Conservation (phyloP, 257 asterid genomes). For the Ballota nigra region DNA sequence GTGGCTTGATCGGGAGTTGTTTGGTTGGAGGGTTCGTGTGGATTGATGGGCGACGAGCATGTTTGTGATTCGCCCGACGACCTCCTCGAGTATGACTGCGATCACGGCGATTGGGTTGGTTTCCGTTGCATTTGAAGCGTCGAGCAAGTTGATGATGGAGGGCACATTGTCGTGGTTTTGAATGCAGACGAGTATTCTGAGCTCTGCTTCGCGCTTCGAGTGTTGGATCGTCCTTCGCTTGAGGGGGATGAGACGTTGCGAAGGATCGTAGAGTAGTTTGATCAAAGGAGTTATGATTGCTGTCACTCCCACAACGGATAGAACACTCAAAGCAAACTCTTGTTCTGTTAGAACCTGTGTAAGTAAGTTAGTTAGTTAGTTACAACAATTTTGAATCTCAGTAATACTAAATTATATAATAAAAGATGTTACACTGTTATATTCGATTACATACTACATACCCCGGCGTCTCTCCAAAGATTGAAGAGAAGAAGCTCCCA, state of each 20-base stretch:
- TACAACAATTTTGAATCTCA: no score
- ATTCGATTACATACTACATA: no score
- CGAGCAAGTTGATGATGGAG: slow-evolving; percentile 55
- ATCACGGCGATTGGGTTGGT: slow-evolving; percentile 58
- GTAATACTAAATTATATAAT: no score
- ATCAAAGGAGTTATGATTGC: slow-evolving; percentile 57
- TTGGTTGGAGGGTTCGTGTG: slow-evolving; percentile 38
- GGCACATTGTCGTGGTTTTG: slow-evolving; percentile 61
- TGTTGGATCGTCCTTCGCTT: slow-evolving; percentile 67
- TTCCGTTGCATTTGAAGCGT: slow-evolving; percentile 62
- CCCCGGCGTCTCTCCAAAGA: slow-evolving; percentile 53
- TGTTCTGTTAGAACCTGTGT: slow-evolving; percentile 37
- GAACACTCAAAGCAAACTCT: slow-evolving; percentile 52
- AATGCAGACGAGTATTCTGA: slow-evolving; percentile 58
- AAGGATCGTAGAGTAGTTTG: slow-evolving; percentile 47
- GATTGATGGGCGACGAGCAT: slow-evolving; percentile 72
- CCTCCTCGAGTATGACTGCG: slow-evolving; percentile 63
- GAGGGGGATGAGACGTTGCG: slow-evolving; percentile 24
- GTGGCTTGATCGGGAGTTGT: slow-evolving; percentile 47
- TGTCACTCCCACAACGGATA: slow-evolving; percentile 51
- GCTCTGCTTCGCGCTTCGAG: slow-evolving; percentile 45
- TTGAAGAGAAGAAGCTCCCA: slow-evolving; percentile 64
- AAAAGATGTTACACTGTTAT: no score
- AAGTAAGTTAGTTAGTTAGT: not conserved
- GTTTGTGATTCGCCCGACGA: slow-evolving; percentile 63